Conservation (phyloP, 164 flowering plant species). For the Pachysandra terminalis region DNA sequence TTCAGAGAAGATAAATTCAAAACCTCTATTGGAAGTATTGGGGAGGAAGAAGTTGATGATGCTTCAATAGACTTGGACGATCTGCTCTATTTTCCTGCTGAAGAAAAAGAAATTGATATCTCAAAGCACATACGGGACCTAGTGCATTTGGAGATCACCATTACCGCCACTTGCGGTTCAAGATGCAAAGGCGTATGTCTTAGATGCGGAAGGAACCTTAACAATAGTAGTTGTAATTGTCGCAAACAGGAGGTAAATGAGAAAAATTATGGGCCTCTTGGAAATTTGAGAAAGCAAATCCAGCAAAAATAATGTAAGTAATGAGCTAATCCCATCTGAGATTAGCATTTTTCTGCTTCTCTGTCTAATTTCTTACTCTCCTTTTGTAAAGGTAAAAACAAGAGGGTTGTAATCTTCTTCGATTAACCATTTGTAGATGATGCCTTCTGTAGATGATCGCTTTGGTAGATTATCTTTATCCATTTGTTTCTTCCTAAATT, state of each 20-base stretch:
- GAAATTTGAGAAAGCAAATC: slow-evolving; percentile 50
- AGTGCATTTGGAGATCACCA: slow-evolving; percentile 76
- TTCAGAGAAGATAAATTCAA: slow-evolving; percentile 42
- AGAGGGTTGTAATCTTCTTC: too few species aligned
- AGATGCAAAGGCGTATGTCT: slow-evolving; percentile 80
- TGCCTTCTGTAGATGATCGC: too few species aligned
- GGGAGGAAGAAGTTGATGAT: slow-evolving; percentile 45
- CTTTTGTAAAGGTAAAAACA: too few species aligned
- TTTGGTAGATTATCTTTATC: too few species aligned
- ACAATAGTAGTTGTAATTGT: slow-evolving; percentile 57
- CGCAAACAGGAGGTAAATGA: slow-evolving; percentile 28
- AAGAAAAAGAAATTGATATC: slow-evolving; percentile 70
- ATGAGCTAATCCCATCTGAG: background rate
- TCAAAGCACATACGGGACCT: slow-evolving; percentile 82
- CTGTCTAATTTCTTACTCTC: background rate
- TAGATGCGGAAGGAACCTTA: slow-evolving; percentile 69
- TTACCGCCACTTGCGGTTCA: slow-evolving; percentile 59
- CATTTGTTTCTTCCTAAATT: too few species aligned
- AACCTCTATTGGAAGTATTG: slow-evolving; percentile 13
- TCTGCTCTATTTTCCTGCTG: slow-evolving; percentile 68
- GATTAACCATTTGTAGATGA: too few species aligned
- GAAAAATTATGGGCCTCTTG: slow-evolving; percentile 49
- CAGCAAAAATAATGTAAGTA: slow-evolving; percentile 22
- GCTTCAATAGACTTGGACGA: slow-evolving; percentile 67
- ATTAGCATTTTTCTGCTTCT: background rate